Evolutionary conservation across 1,139 yeast species (phyloP), one percentile per base, ranked within the genome.

Genomic region (Sugiyamaella castrensis): DNA sequence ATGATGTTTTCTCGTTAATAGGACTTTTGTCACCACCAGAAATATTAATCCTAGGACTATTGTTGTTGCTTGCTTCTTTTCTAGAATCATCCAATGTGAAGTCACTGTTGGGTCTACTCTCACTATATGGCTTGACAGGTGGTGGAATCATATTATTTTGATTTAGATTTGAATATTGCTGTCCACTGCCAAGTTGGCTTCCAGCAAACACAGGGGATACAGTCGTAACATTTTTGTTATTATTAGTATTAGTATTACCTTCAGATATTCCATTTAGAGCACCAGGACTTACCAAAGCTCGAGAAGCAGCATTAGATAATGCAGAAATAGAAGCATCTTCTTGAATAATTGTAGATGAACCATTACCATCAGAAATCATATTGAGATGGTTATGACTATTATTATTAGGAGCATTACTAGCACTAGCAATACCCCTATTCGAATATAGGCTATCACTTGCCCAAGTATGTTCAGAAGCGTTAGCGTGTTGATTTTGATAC

Each of bases 391-490:
- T 41, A 9, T 12, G 27, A 36, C 37, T 29, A 19, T 5, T 19
- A 19, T 19, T 19, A 5, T 19, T 19, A 19, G 24, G 5, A 19
- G 24, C 24, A 11, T 26, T 33, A 12, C 32, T 10, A 16, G 30
- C 37, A 36, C 19, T 33, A 15, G 10, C 15, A 6, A 26, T 24
- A 4, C 33, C 40, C 24, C 13, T 42, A 9, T 39, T 26, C 10
- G 40, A n/a, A 27, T 42, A 34, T 16, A 30, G 7, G 26, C 36
- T 42, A 19, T 5, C 24, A 36, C 46, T 42, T 12, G 46, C 40
- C 46, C 46, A 42, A 13, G 46, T 35, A 16, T 42, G 46, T 19
- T 42, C 40, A 6, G 46, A 42, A 27, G 11, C 37, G 19, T 34
- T 42, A 8, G 40, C 40, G 15, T 13, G 36, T 10, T 42, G 28